These are phyloP conservation scores for Endocalyx cinctus DNA, from an alignment of 2,329 filamentous ascomycete species.

Conservation along the genomic window DNA sequence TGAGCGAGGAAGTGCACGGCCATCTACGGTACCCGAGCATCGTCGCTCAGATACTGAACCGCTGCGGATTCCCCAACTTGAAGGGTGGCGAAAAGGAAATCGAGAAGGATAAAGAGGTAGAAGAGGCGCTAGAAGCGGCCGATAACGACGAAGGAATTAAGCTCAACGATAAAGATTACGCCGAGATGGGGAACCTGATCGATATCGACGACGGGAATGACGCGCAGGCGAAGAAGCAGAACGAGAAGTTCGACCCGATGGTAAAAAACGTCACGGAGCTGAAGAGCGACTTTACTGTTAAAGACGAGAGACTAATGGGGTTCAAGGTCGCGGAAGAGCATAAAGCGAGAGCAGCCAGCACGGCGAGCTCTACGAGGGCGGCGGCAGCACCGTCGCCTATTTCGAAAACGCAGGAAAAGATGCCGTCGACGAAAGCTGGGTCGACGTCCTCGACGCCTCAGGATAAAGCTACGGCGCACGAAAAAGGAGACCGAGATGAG, in stretches of 20 bases:
- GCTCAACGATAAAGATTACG: conserved; percentile 26
- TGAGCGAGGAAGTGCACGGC: conserved; percentile 47
- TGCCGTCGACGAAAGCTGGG: no score
- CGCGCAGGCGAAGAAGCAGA: conserved; percentile 7
- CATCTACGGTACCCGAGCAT: conserved; percentile 50
- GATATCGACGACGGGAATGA: conserved; percentile 33
- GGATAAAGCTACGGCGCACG: no score
- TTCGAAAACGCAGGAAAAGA: no score
- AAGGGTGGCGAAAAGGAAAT: conserved; percentile 39
- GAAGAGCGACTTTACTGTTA: conserved; percentile 17
- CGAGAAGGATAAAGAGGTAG: conserved; percentile 37
- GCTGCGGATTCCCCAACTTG: conserved; percentile 47
- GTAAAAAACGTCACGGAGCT: conserved; percentile 20
- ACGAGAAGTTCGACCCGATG: conserved; percentile 22
- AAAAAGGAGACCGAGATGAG: no score
- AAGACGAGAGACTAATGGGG: conserved; percentile 12
- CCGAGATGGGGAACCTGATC: conserved; percentile 32
- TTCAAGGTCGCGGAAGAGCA: conserved; percentile 6
- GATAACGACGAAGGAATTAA: conserved; percentile 30
- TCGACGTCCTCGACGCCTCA: no score
- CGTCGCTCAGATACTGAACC: conserved; percentile 45
- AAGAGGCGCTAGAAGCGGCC: background rate
- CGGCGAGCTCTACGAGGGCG: no score
- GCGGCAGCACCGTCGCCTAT: no score
- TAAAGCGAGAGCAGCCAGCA: background rate